phyloP scores from a whole-genome alignment of 176 grass and related monocot species.

The Zizania latifolia region DNA sequence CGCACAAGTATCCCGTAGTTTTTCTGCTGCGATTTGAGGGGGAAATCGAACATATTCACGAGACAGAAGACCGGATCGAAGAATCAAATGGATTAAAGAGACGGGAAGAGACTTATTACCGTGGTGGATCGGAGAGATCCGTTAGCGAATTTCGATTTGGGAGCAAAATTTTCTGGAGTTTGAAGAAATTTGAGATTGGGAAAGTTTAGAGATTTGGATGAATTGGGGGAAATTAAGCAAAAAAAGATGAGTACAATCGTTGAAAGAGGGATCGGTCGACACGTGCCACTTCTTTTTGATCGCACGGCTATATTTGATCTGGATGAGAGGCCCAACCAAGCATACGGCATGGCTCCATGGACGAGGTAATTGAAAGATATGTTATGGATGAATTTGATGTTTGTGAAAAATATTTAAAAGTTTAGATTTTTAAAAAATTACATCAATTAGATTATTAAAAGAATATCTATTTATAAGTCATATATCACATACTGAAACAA shows the following conservation, averaged over 20 bases:
- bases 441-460: no score
- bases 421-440: no score
- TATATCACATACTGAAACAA: no score
- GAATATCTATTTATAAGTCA: no score
- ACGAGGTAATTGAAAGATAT: no score
- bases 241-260: conserved; percentile 7
- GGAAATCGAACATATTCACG: not conserved
- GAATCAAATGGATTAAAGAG: not conserved
- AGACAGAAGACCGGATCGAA: conserved; percentile 19
- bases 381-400: no score
- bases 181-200: conserved; percentile 26
- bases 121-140: conserved; percentile 18
- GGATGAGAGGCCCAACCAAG: not conserved
- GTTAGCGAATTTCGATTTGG: conserved; percentile 14
- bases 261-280: conserved; percentile 24
- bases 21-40: conserved; percentile 17
- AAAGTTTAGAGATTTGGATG: conserved; percentile 30
- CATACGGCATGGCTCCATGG: not conserved
- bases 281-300: conserved; percentile 13
- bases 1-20: conserved; percentile 18
- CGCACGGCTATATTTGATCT: not conserved
- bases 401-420: no score
- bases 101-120: not conserved
- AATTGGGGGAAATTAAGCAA: conserved; percentile 19
- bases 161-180: conserved; percentile 1